Conservation (phyloP, 345 rosid species). For the Rhizophora mangle region DNA sequence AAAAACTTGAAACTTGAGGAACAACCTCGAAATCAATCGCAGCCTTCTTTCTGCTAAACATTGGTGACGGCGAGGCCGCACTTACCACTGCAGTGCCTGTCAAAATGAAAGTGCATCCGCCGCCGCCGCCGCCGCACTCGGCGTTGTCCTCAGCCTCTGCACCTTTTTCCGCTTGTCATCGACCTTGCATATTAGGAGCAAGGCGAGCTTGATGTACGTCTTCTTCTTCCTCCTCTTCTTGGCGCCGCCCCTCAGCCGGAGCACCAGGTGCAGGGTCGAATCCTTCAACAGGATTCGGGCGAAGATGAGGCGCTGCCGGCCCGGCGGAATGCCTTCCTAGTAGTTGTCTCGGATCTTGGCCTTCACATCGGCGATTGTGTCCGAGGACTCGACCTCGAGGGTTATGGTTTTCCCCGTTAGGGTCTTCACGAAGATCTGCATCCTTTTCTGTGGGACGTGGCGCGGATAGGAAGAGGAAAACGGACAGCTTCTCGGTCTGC, state of each 20-base stretch:
- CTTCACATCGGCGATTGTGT: background rate
- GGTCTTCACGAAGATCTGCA: slow-evolving; percentile 7
- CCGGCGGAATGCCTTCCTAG: background rate
- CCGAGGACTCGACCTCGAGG: slow-evolving; percentile 2
- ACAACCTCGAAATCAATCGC: background rate
- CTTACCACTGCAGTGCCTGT: no score
- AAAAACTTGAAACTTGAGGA: no score
- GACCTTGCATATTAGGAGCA: background rate
- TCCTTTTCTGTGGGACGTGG: background rate
- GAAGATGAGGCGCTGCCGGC: background rate
- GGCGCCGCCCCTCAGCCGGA: slow-evolving; percentile 42
- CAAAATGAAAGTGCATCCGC: no score
- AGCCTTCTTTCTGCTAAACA: background rate
- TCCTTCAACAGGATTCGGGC: slow-evolving; percentile 23
- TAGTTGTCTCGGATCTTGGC: background rate
- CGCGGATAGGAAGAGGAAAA: background rate
- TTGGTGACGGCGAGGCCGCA: background rate
- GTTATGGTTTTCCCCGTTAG: background rate
- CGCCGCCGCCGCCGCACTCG: background rate
- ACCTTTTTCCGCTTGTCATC: background rate
- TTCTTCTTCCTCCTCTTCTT: slow-evolving; percentile 2
- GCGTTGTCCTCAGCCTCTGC: background rate
- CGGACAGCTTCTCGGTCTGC: no score
- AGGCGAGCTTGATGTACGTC: background rate
- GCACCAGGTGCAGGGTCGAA: slow-evolving; percentile 38